Percentiles rank a stretch among this genome's conserved stretches.
Evolutionary conservation across 345 rosid genomes (phyloP).

Genomic region (Arabidopsis arenosa): DNA sequence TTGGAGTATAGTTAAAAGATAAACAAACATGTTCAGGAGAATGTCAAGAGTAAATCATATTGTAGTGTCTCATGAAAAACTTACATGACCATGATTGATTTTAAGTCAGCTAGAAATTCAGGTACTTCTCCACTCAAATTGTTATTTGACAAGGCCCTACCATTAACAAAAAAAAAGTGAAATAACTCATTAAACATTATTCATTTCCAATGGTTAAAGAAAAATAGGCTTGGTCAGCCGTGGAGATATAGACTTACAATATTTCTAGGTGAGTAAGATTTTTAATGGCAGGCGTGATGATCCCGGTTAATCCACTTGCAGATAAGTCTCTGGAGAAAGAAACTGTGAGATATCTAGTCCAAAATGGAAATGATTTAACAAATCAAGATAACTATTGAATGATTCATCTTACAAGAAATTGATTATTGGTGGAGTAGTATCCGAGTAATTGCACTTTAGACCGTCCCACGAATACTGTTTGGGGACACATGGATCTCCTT

Average conservation of each 20-base stretch:
- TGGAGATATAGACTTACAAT: slow-evolving; percentile 45
- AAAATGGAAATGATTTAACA: not conserved
- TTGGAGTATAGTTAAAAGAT: not conserved
- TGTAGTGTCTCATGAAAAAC: slow-evolving; percentile 41
- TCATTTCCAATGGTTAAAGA: not conserved
- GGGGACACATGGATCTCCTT: not conserved
- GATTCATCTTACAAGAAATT: slow-evolving; percentile 37
- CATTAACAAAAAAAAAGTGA: not conserved
- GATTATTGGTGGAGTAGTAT: slow-evolving; percentile 23
- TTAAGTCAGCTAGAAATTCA: slow-evolving; percentile 48
- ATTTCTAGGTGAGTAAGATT: slow-evolving; percentile 44
- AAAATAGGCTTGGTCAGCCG: not conserved
- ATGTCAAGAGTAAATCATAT: not conserved
- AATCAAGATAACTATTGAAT: too few species aligned
- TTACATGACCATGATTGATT: slow-evolving; percentile 55
- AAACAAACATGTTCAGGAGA: not conserved
- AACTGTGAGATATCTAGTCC: not conserved
- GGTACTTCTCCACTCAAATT: slow-evolving; percentile 57
- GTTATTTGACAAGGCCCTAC: slow-evolving; percentile 67
- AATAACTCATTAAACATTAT: not conserved
- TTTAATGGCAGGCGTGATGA: slow-evolving; percentile 39
- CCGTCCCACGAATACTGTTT: slow-evolving; percentile 48
- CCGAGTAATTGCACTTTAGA: slow-evolving; percentile 44
- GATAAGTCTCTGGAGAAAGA: slow-evolving; percentile 40
- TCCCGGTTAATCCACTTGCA: slow-evolving; percentile 49